Percentiles rank a stretch among this genome's conserved stretches.
These are phyloP conservation scores for Osmozyma mogii DNA, from an alignment of 805 yeast species.

Conservation along the genomic window DNA sequence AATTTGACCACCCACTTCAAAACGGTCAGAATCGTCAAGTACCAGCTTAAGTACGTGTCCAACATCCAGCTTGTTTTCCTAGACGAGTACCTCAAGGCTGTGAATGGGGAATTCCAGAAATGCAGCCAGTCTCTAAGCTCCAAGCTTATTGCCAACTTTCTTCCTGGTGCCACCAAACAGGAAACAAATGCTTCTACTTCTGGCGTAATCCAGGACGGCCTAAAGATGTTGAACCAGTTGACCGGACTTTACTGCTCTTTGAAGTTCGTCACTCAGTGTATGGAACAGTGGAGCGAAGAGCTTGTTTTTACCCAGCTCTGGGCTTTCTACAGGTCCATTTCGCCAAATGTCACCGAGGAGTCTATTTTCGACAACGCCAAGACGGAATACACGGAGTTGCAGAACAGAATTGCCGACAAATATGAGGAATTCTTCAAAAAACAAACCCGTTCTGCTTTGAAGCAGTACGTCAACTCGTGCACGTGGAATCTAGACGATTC, in stretches of 20 bases:
- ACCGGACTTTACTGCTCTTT: conserved; percentile 30
- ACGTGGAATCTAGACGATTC: conserved; percentile 21
- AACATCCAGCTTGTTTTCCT: conserved; percentile 51
- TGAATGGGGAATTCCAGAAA: conserved; percentile 29
- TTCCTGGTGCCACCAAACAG: conserved; percentile 27
- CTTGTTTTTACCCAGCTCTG: conserved; percentile 34
- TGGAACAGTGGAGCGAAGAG: conserved; percentile 33
- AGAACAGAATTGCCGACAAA: conserved; percentile 13
- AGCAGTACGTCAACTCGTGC: conserved; percentile 29
- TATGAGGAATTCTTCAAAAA: conserved; percentile 24
- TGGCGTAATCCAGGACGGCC: conserved; percentile 10
- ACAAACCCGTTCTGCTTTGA: conserved; percentile 24
- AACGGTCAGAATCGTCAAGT: conserved; percentile 41
- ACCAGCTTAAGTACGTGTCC: conserved; percentile 50
- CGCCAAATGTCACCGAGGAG: conserved; percentile 11
- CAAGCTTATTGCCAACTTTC: conserved; percentile 24
- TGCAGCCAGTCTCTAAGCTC: conserved; percentile 32
- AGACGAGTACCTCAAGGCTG: conserved; percentile 38
- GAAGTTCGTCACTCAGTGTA: conserved; percentile 18
- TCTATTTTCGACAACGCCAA: conserved; percentile 25
- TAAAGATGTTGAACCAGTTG: conserved; percentile 21
- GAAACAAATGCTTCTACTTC: conserved; percentile 11
- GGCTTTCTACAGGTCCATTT: conserved; percentile 20
- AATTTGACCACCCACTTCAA: conserved; percentile 48
- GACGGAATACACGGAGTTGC: conserved; percentile 16